A percentile compares a stretch with the other conserved stretches of the same genome.
Conservation (phyloP, 192 early-diverging fungal genomes). For the Ramicandelaber brevisporus region DNA sequence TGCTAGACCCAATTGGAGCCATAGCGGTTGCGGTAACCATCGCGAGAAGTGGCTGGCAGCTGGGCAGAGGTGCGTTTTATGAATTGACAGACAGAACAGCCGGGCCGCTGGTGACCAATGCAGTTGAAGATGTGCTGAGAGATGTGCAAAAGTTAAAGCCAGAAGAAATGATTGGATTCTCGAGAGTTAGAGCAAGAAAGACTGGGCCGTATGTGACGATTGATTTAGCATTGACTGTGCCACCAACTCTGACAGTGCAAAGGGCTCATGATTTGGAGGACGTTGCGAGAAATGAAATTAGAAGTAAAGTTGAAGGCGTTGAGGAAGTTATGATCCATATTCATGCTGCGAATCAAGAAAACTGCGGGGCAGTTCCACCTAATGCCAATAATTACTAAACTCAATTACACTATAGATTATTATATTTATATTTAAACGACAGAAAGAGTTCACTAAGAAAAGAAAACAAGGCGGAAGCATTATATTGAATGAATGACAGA, state of each 20-base stretch:
- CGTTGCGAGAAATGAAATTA: too few species aligned
- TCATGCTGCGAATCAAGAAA: too few species aligned
- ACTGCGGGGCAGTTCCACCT: too few species aligned
- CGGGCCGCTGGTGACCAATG: constrained; percentile 4
- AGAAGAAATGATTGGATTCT: too few species aligned
- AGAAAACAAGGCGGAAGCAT: not conserved
- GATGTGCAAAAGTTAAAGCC: too few species aligned
- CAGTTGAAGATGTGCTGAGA: constrained; percentile 7
- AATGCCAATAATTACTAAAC: too few species aligned
- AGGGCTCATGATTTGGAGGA: not conserved
- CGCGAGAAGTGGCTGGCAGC: constrained; percentile 26
- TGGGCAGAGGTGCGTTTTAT: constrained; percentile 18
- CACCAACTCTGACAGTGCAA: not conserved
- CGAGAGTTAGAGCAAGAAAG: too few species aligned
- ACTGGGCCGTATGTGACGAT: too few species aligned
- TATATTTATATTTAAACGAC: too few species aligned
- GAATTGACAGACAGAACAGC: constrained; percentile 25
- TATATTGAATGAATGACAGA: not conserved
- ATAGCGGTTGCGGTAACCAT: constrained; percentile 46
- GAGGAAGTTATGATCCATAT: too few species aligned
- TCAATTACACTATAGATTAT: too few species aligned
- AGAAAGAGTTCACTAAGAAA: not conserved
- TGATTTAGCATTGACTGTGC: not conserved
- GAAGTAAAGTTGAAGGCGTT: too few species aligned
- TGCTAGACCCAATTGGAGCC: constrained; percentile 53